Conservation (phyloP, 139 green algal genomes). For the Tetradesmus lagerheimii region DNA sequence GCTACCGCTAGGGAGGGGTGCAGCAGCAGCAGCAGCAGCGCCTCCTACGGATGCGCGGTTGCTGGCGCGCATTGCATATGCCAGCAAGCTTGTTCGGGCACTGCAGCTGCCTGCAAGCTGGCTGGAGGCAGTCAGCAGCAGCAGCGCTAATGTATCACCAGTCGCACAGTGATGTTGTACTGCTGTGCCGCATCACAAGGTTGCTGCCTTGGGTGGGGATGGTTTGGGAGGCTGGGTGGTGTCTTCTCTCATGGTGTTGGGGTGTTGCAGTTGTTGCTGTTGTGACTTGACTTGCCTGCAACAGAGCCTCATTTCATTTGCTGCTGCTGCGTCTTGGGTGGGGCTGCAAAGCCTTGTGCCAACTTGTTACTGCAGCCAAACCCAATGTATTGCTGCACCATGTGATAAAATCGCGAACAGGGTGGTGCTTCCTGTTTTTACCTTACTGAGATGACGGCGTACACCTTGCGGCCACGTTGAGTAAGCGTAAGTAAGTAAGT, state of each 20-base stretch:
- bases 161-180: not conserved
- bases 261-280: not conserved
- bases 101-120: slow-evolving; percentile 12
- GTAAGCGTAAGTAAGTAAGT: not conserved
- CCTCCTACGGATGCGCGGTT: not conserved
- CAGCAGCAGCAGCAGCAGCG: not conserved
- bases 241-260: not conserved
- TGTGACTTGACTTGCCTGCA: not conserved
- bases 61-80: not conserved
- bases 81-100: slow-evolving; percentile 21
- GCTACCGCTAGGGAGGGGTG: not conserved
- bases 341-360: not conserved
- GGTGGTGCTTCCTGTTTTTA: too few relatives aligned
- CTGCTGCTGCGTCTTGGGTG: not conserved
- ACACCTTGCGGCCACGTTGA: not conserved
- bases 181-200: not conserved
- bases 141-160: not conserved
- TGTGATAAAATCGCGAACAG: too few relatives aligned
- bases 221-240: not conserved
- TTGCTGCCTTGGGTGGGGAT: not conserved
- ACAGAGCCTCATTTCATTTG: not conserved
- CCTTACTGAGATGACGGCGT: too few relatives aligned
- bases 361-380: not conserved
- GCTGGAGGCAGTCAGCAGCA: not conserved
- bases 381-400: not conserved